Evolutionary conservation across 140 eudicot species (phyloP).

Genomic region (Stevia rebaudiana): DNA sequence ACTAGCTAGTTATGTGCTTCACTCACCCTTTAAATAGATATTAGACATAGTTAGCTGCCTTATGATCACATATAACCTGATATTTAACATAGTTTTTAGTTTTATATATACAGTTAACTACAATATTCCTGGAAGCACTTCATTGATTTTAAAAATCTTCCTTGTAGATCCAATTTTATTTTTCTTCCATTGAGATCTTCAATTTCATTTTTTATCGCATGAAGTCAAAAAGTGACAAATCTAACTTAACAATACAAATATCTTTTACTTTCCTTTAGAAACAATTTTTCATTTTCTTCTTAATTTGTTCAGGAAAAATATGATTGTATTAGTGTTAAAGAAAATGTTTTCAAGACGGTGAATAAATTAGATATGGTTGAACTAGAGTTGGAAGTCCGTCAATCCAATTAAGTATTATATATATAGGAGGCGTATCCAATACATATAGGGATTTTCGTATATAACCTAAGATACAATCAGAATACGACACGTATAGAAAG

Average conservation of each 20-base stretch:
- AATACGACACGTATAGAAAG: too few species aligned
- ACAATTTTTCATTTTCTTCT: background rate
- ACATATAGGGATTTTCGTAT: too few species aligned
- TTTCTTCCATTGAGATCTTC: conserved; percentile 27
- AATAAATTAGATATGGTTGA: too few species aligned
- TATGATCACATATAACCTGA: too few species aligned
- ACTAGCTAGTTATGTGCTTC: too few species aligned
- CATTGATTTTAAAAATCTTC: background rate
- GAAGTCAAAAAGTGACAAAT: conserved; percentile 21
- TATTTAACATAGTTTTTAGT: background rate
- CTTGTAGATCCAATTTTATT: conserved; percentile 16
- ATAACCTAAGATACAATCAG: too few species aligned
- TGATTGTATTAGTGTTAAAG: too few species aligned
- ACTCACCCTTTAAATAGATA: too few species aligned
- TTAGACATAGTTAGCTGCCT: too few species aligned
- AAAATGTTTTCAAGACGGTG: background rate
- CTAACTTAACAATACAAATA: conserved; percentile 17
- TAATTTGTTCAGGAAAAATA: background rate
- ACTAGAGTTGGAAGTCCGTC: too few species aligned
- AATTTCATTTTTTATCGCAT: conserved; percentile 21
- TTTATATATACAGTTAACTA: background rate
- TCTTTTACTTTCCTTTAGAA: background rate
- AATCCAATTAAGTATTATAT: too few species aligned
- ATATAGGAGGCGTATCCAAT: too few species aligned
- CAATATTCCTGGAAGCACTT: background rate